Percentiles rank a stretch among this genome's conserved stretches.
These are phyloP conservation scores for Saccharomycopsis sp. DNA, from an alignment of 805 yeast genomes.

Conservation along the genomic window DNA sequence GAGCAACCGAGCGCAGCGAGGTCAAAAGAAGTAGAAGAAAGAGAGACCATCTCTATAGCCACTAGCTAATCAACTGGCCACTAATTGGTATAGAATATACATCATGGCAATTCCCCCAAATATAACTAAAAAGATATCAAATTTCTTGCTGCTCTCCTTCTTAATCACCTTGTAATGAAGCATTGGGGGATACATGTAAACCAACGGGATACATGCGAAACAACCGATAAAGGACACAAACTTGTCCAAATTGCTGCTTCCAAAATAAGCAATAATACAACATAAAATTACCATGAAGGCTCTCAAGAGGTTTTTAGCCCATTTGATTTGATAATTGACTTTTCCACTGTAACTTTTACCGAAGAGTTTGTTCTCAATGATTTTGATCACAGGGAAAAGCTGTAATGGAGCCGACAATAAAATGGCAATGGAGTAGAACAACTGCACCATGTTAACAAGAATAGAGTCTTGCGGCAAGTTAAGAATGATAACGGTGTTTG, in stretches of 20 bases:
- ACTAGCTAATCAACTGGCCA: conserved; percentile 24
- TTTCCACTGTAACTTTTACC: conserved; percentile 49
- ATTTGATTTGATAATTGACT: conserved; percentile 43
- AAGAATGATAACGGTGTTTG: conserved; percentile 62
- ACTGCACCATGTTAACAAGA: conserved; percentile 56
- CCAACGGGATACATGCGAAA: conserved; percentile 80
- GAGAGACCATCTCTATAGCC: neutral
- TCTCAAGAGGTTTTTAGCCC: conserved; percentile 61
- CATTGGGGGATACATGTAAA: conserved; percentile 80
- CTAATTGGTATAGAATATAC: conserved; percentile 60
- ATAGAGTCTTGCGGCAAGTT: conserved; percentile 66
- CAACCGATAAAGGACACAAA: conserved; percentile 80
- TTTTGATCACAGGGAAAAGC: conserved; percentile 69
- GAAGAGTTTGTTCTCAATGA: conserved; percentile 60
- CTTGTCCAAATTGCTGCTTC: conserved; percentile 62
- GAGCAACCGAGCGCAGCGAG: no score
- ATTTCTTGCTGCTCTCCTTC: conserved; percentile 32
- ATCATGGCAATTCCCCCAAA: conserved; percentile 58
- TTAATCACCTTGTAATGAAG: conserved; percentile 54
- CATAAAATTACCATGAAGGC: conserved; percentile 47
- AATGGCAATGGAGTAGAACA: conserved; percentile 69
- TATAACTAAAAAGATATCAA: conserved; percentile 42
- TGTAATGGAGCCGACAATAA: conserved; percentile 77
- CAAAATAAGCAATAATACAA: conserved; percentile 53
- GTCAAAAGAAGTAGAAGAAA: no score